Evolutionary conservation across 441 rosid species (phyloP), one percentile per base, ranked within the genome.

Genomic region (Omphalea diandra): DNA sequence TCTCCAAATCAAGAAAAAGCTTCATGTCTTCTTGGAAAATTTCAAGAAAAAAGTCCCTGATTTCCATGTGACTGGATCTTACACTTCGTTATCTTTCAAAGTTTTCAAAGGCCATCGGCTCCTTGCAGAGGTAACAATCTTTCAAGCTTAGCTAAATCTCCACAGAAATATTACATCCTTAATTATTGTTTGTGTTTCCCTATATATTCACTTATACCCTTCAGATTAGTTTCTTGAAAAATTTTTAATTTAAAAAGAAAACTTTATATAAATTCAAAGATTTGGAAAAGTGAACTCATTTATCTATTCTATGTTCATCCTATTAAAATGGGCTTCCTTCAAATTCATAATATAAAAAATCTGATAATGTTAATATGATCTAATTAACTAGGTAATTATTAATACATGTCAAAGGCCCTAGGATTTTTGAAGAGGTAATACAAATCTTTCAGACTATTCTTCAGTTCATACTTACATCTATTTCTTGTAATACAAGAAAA

Each of bases 91-190:
- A 1, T 88, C 90, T 5, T 83, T 83, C 81, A 84, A 83, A 75
- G 88, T 88, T 35, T 83, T 68, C 66, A 72, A 78, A 71, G 81
- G 83, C 14, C 81, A 80, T 49, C 75, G 84, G 72, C 70, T 81
- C 71, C 81, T 88, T 77, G 89, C 93, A 9, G 84, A 84, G 88
- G 92, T 90, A 85, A 27, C n/a, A n/a, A n/a, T n/a, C n/a, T n/a
- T n/a, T n/a, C n/a, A n/a, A n/a, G n/a, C n/a, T n/a, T n/a, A n/a
- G n/a, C n/a, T n/a, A n/a, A n/a, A n/a, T n/a, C n/a, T n/a, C n/a
- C n/a, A n/a, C n/a, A n/a, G n/a, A n/a, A n/a, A n/a, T n/a, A n/a
- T n/a, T n/a, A n/a, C n/a, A n/a, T n/a, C n/a, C n/a, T n/a, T n/a
- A n/a, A n/a, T n/a, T n/a, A n/a, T n/a, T n/a, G n/a, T n/a, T n/a